Percentiles rank a stretch among this genome's conserved stretches.
phyloP scores from a whole-genome alignment of 495 filamentous ascomycete species.

The Amphirosellinia nigrospora region DNA sequence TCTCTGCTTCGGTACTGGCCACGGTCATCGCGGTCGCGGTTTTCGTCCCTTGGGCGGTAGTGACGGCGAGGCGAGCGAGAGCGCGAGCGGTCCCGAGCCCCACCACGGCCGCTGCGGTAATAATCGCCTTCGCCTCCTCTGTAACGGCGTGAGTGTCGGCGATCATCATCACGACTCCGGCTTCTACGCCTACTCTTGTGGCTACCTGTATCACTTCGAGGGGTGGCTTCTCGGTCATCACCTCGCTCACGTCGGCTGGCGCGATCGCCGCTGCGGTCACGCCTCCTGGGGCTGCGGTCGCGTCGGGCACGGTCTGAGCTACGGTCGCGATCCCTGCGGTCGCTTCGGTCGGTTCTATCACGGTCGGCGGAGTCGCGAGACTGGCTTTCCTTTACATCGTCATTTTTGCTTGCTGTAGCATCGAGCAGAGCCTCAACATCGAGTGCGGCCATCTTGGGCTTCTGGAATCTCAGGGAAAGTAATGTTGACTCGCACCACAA shows the following conservation, averaged over 20 bases:
- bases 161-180: conserved; percentile 80
- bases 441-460: conserved; percentile 77
- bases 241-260: conserved; percentile 41
- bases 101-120: conserved; percentile 68
- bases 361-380: conserved; percentile 37
- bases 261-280: conserved; percentile 68
- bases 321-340: conserved; percentile 52
- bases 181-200: conserved; percentile 84
- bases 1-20: conserved; percentile 61
- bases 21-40: conserved; percentile 55
- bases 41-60: conserved; percentile 73
- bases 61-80: conserved; percentile 80
- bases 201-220: conserved; percentile 81
- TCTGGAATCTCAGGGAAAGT: background rate
- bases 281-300: conserved; percentile 69
- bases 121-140: conserved; percentile 75
- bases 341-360: conserved; percentile 38
- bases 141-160: conserved; percentile 79
- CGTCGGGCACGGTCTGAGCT: conserved; percentile 59
- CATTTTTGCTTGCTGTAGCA: conserved; percentile 70
- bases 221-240: conserved; percentile 65
- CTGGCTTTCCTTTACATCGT: conserved; percentile 56
- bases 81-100: conserved; percentile 67
- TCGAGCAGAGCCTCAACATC: conserved; percentile 95
- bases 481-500: conserved; percentile 13